Evolutionary conservation across 306 rosid genomes (phyloP), one percentile per base, ranked within the genome.

Genomic region (Prosopis cineraria): DNA sequence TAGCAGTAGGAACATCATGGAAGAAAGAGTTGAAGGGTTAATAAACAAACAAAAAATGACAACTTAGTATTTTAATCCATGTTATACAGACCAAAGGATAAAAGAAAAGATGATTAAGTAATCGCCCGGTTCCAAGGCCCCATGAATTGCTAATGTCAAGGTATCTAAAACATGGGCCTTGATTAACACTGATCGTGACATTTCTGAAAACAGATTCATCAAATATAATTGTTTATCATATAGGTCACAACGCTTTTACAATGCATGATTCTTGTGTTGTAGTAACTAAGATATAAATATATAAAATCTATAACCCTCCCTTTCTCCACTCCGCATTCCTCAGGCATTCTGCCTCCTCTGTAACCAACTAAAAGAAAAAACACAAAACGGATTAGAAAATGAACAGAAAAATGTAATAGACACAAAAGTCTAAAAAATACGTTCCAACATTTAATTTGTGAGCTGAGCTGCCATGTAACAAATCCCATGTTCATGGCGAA

Each of bases 181-280:
- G 29, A 30, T 16, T 45, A 17, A 45, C 52, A 45, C 52, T 17
- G 58, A 44, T 17, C 62, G 10, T 64, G 45, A 62, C 73, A 65
- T 60, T 43, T 22, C 25, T 20, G 31, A 39, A 10, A 36, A 25
- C 30, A 37, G 19, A 66, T 34, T 37, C 41, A 66, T 40, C 12
- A 30, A 36, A n/a, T 34, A 45, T 19, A 36, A 65, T 65, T 36
- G 16, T 17, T 24, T 24, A 16, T 29, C 14, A 70, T 25, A 17
- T 37, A 8, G 6, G 50, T 22, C 19, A 39, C 44, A 10, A n/a
- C 52, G 65, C 44, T 16, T 44, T 79, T 10, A 71, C 3, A 70
- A 45, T 40, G 45, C 67, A 62, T 24, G 27, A 47, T 60, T 78
- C 66, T 62, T 62, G 55, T 71, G 39, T 64, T 11, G 71, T 79